phyloP scores from a whole-genome alignment of 1,284 basidiomycete species.

The Bothia castanella region DNA sequence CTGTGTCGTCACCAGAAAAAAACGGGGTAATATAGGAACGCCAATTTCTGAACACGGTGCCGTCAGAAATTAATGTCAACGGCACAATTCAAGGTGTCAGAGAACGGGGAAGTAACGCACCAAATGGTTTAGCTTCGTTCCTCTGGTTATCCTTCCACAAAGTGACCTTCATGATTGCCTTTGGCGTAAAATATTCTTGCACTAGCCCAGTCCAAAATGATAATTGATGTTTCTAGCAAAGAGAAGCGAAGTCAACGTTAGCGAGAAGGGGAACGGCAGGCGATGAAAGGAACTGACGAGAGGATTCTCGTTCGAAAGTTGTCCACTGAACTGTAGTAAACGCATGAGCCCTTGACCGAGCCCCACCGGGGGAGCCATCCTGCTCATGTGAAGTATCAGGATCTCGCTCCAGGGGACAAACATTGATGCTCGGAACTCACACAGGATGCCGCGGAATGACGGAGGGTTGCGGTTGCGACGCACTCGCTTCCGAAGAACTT shows the following conservation, averaged over 20 bases:
- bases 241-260: slow-evolving; percentile 8
- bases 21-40: slow-evolving; percentile 71
- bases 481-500: slow-evolving; percentile 27
- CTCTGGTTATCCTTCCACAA: slow-evolving; percentile 76
- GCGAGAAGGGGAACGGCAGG: neutral
- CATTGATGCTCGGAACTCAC: slow-evolving; percentile 23
- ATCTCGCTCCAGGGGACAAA: slow-evolving; percentile 4
- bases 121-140: slow-evolving; percentile 74
- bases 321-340: slow-evolving; percentile 62
- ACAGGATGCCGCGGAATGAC: slow-evolving; percentile 25
- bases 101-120: slow-evolving; percentile 40
- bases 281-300: slow-evolving; percentile 37
- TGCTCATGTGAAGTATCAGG: slow-evolving; percentile 19
- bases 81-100: slow-evolving; percentile 1
- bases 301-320: slow-evolving; percentile 50
- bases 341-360: slow-evolving; percentile 58
- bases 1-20: slow-evolving; percentile 75
- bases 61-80: slow-evolving; percentile 16
- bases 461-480: slow-evolving; percentile 27
- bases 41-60: slow-evolving; percentile 55
- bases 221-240: slow-evolving; percentile 52
- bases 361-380: slow-evolving; percentile 37
- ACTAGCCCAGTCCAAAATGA: slow-evolving; percentile 63
- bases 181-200: slow-evolving; percentile 60
- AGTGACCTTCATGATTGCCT: slow-evolving; percentile 67